A percentile compares a stretch with the other conserved stretches of the same genome.
phyloP scores from a whole-genome alignment of 2,329 filamentous ascomycete species.

The Pseudocercospora musae region DNA sequence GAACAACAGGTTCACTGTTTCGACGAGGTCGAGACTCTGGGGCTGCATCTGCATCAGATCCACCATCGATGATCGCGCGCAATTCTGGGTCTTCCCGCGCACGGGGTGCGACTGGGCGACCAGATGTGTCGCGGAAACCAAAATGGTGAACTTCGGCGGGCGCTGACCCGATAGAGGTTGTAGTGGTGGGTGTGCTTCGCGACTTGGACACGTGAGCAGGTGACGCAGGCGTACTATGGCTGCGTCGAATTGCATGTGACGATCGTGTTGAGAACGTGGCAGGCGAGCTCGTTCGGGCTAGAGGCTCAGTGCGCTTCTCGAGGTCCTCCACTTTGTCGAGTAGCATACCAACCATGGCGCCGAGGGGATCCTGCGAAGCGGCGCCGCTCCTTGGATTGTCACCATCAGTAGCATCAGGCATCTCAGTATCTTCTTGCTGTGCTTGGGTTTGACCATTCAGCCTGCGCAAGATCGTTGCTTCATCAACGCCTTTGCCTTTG shows the following conservation, averaged over 20 bases:
- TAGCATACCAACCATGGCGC: not conserved
- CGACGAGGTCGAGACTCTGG: not conserved
- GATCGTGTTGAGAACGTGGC: not conserved
- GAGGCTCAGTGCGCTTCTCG: not conserved
- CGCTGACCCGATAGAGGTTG: not conserved
- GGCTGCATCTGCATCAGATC: not conserved
- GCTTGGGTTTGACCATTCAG: not conserved
- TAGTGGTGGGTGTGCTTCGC: not conserved
- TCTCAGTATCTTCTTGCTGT: not conserved
- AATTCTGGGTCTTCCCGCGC: not conserved
- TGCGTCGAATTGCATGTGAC: not conserved
- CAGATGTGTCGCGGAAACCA: not conserved
- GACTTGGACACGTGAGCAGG: not conserved
- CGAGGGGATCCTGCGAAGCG: not conserved
- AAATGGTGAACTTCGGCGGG: not conserved
- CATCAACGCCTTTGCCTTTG: not conserved
- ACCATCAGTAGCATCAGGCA: not conserved
- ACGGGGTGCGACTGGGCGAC: not conserved
- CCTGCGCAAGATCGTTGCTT: not conserved
- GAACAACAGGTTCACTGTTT: not conserved
- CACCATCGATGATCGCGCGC: not conserved
- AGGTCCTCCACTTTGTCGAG: not conserved
- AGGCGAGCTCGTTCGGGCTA: not conserved
- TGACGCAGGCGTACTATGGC: not conserved
- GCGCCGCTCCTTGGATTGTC: not conserved